Evolutionary conservation across 2,329 filamentous ascomycete genomes (phyloP), one percentile per base, ranked within the genome.

Genomic region (Colletotrichum spinosum): DNA sequence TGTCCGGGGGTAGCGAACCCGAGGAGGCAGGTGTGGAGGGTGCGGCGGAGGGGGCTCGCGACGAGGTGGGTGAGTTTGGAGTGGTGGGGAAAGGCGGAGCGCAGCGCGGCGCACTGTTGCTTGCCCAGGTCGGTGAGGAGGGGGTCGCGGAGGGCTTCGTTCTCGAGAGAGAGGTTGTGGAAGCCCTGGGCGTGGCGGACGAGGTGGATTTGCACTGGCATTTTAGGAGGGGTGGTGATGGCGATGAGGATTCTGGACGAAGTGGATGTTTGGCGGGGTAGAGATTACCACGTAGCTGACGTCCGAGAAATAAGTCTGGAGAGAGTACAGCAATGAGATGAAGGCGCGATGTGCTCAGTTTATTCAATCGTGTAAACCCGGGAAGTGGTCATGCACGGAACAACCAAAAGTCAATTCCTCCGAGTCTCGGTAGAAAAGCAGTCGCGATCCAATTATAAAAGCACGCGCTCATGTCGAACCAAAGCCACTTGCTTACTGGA

Each of bases 11-110:
- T 81, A 15, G 83, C 84, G 76, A 97, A 97, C 50, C 87, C 85
- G 58, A 88, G 79, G 37, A 93, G 83, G 39, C 91, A 90, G 2
- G 94, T 97, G 78, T 92, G 88, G 50, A 97, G 83, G 2, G 94
- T 97, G 67, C 94, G 88, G 55, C 90, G 89, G 70, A 97, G 84
- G 6, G 94, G 93, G 1, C 92, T 96, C 44, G 93, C 89, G 25
- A 94, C 85, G 11, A 97, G 84, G 70, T 91, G 84, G 5, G 90
- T 90, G 72, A 96, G 80, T 44, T 83, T 78, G 67, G 82, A 79
- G 74, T 92, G 90, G 76, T 86, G 78, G 9, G 91, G 87, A 75
- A 97, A 97, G 17, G 70, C 67, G 37, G 81, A 73, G 71, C 84
- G 78, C 45, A 97, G 88, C 13, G 78, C 75, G 34, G 77, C 80